Evolutionary conservation across 441 rosid species (phyloP).

Genomic region (Pelargonium australe): DNA sequence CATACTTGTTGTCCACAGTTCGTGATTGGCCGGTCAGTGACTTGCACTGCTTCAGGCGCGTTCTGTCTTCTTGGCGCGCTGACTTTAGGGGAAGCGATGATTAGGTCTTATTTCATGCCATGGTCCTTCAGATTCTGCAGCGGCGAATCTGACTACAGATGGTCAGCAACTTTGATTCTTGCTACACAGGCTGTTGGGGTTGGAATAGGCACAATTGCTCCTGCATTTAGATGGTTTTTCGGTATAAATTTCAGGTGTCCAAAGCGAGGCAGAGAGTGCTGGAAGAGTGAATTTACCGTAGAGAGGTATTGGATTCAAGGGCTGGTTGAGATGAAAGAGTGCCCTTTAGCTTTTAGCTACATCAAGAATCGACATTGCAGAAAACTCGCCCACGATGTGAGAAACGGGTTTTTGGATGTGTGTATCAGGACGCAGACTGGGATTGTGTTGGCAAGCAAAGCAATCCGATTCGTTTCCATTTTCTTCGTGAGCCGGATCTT

Average conservation of each 20-base stretch:
- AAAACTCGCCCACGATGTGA: conserved; percentile 36
- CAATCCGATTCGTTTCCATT: conserved; percentile 48
- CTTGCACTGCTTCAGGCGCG: conserved; percentile 62
- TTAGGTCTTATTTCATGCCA: conserved; percentile 50
- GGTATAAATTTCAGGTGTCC: conserved; percentile 69
- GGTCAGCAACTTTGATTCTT: conserved; percentile 57
- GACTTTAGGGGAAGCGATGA: conserved; percentile 40
- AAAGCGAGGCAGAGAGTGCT: conserved; percentile 26
- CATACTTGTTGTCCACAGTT: conserved; percentile 80
- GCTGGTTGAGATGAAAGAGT: conserved; percentile 58
- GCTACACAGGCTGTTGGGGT: conserved; percentile 54
- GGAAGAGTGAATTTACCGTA: conserved; percentile 33
- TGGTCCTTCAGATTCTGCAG: conserved; percentile 49
- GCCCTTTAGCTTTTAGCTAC: conserved; percentile 34
- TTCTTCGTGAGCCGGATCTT: conserved; percentile 37
- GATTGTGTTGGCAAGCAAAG: conserved; percentile 60
- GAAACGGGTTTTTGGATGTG: conserved; percentile 31
- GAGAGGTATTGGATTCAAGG: conserved; percentile 65
- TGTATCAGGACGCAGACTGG: conserved; percentile 53
- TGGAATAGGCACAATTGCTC: conserved; percentile 61
- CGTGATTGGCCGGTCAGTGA: conserved; percentile 66
- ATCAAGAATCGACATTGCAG: conserved; percentile 37
- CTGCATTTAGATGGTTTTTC: conserved; percentile 65
- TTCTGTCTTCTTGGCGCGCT: conserved; percentile 38
- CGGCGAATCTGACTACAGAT: conserved; percentile 74